These are phyloP conservation scores for Calonectria montana DNA, from an alignment of 2,329 filamentous ascomycete genomes.

Conservation along the genomic window DNA sequence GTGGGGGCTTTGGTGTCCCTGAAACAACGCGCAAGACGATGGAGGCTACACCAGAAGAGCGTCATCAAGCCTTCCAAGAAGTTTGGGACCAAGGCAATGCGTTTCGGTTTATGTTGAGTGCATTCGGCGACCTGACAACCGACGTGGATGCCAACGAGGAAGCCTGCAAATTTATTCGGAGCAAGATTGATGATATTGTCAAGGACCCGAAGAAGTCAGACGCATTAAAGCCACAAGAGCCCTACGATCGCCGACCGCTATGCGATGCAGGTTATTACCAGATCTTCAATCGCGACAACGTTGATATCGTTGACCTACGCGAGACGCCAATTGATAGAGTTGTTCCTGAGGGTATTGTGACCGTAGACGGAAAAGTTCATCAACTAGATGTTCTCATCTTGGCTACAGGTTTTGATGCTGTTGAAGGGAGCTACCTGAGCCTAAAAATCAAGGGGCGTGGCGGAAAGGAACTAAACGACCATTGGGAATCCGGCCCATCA, in stretches of 20 bases:
- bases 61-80: slow-evolving; percentile 40
- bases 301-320: slow-evolving; percentile 59
- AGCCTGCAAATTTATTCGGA: slow-evolving; percentile 25
- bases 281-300: slow-evolving; percentile 58
- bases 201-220: slow-evolving; percentile 34
- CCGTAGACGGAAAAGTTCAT: slow-evolving; percentile 46
- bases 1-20: slow-evolving; percentile 44
- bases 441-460: background rate
- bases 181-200: slow-evolving; percentile 35
- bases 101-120: slow-evolving; percentile 47
- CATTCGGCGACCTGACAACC: slow-evolving; percentile 28
- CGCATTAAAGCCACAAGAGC: slow-evolving; percentile 28
- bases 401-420: slow-evolving; percentile 56
- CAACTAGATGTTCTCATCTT: slow-evolving; percentile 52
- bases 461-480: background rate
- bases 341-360: slow-evolving; percentile 49
- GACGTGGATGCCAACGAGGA: slow-evolving; percentile 38
- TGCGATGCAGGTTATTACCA: slow-evolving; percentile 62
- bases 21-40: slow-evolving; percentile 43
- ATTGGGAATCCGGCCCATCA: background rate
- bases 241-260: slow-evolving; percentile 34
- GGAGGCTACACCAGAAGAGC: slow-evolving; percentile 41
- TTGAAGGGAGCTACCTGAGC: slow-evolving; percentile 22
- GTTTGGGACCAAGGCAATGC: slow-evolving; percentile 46
- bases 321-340: slow-evolving; percentile 54